phyloP scores from a whole-genome alignment of 208 protist species.

The Angomonas ambiguus region DNA sequence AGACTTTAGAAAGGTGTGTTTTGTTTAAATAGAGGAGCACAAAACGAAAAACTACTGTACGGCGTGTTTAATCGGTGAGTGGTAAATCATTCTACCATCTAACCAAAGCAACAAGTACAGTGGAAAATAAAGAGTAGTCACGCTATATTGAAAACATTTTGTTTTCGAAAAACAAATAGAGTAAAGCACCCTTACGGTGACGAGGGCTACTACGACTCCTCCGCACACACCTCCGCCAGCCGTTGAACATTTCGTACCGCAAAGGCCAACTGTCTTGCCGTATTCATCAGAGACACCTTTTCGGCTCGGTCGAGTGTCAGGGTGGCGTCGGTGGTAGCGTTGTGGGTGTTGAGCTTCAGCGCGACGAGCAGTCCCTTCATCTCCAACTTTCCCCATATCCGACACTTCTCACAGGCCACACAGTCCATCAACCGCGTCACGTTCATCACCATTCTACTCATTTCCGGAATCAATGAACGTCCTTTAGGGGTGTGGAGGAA shows the following conservation, averaged over 20 bases:
- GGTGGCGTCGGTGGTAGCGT: conserved; percentile 10
- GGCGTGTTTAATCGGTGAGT: too few relatives aligned
- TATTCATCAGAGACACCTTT: conserved; percentile 79
- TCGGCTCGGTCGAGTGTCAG: conserved; percentile 56
- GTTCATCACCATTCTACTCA: conserved; percentile 76
- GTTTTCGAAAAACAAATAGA: neutral
- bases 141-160: neutral
- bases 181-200: neutral
- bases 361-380: conserved; percentile 82
- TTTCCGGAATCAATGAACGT: conserved; percentile 50
- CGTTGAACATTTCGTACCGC: conserved; percentile 53
- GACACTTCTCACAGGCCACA: conserved; percentile 91
- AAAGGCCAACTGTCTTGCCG: conserved; percentile 73
- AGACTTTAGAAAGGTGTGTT: neutral
- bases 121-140: too few relatives aligned
- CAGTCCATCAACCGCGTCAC: conserved; percentile 89
- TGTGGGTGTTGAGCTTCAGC: conserved; percentile 71
- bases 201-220: neutral
- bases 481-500: conserved; percentile 68
- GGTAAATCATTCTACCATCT: too few relatives aligned
- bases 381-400: conserved; percentile 88
- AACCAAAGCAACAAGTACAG: too few relatives aligned
- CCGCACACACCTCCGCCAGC: neutral
- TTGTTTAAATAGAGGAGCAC: neutral
- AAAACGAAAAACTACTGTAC: conserved; percentile 3